Percentiles rank a stretch among this genome's conserved stretches.
These are phyloP conservation scores for Trichoderma asperelloides DNA, from an alignment of 495 filamentous ascomycete species.

Conservation along the genomic window DNA sequence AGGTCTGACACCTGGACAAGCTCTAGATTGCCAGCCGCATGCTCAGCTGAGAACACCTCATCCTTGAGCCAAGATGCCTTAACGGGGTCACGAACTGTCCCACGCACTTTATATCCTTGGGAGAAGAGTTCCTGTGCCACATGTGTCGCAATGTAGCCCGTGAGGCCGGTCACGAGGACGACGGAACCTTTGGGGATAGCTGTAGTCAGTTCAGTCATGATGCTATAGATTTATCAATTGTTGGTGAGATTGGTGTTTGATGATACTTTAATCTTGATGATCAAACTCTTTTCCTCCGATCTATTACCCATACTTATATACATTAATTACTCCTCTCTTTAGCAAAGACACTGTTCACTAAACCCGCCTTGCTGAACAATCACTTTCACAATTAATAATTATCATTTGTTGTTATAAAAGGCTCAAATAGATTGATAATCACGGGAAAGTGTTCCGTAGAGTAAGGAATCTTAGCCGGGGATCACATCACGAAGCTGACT, in stretches of 20 bases:
- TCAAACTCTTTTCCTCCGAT: not conserved
- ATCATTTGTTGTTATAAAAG: not conserved
- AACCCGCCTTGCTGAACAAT: not conserved
- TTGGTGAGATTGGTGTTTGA: not conserved
- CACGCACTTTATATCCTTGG: conserved; percentile 17
- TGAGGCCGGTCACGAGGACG: conserved; percentile 19
- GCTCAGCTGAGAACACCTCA: conserved; percentile 27
- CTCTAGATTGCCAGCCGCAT: conserved; percentile 32
- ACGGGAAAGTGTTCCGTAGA: not conserved
- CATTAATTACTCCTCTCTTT: not conserved
- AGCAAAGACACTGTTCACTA: not conserved
- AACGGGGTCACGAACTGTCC: conserved; percentile 16
- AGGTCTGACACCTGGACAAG: conserved; percentile 32
- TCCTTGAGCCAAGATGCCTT: conserved; percentile 30
- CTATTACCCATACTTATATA: not conserved
- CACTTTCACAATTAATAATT: not conserved
- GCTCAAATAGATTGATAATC: not conserved
- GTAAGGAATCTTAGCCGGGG: not conserved
- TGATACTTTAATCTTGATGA: not conserved
- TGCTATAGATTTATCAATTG: not conserved
- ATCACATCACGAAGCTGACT: not conserved
- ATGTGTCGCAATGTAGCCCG: conserved; percentile 19
- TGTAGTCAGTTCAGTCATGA: not conserved
- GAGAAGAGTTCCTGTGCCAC: conserved; percentile 16
- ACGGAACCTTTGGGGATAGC: not conserved